Base-by-base conservation (phyloP, 139 green algal genomes). In the Yamagishiella unicocca region DNA sequence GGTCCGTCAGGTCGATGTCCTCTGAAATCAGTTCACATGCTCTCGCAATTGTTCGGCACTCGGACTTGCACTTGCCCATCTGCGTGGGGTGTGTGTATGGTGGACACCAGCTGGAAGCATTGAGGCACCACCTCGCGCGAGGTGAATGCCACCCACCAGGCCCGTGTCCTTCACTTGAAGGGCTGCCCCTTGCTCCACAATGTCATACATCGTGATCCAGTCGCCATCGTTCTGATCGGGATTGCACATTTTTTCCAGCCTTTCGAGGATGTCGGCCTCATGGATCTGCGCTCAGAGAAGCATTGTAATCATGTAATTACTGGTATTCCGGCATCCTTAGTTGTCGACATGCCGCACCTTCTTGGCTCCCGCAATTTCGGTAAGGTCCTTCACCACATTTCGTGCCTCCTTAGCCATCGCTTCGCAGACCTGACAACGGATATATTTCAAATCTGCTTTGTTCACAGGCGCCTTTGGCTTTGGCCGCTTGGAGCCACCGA, bases 31-130 rank as follows among this genome's bases (percentile, higher is more conserved):
- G 25, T 55, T 93, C 90, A 31, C 93, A 97, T 1, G 94, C 95
- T 4, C 90, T 70, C 1, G 95, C 90, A 2, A 98, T 90, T 1
- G 96, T 98, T 35, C 94, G 94, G 89, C 96, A 98, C 73, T 97
- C 95, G 1, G 45, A 83, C 68, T 89, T 86, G 55, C 87, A 93
- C 19, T 86, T 88, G 75, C 91, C 85, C 2, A 78, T 31, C 92
- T 94, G 88, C 35, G 72, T 37, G 55, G 24, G 22, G 45, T 21
- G 42, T 35, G 40, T 24, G 55, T 72, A 33, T 29, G 64, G 27
- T 72, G 64, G n/a, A 38, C 38, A 29, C 4, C 55, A 31, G 50
- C 50, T 17, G 12, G 50, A 25, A 58, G 12, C 12, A 12, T 58
- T 12, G 50, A 12, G 12, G 50, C 50, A 66, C 21, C 21, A 5